Conservation (phyloP, 352 stramenopile species). For the Globisporangium megalacanthum region DNA sequence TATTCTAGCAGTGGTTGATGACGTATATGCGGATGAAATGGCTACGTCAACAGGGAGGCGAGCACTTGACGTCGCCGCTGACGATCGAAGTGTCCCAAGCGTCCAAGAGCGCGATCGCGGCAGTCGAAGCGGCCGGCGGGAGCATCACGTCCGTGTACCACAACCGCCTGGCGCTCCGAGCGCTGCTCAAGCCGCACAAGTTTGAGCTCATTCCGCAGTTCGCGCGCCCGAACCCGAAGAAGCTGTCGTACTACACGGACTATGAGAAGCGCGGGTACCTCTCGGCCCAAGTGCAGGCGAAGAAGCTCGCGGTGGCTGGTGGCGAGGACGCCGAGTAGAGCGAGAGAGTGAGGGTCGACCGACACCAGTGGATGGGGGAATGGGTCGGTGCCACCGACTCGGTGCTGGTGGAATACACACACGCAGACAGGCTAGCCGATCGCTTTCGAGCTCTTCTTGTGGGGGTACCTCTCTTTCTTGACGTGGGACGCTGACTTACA, state of each 20-base stretch:
- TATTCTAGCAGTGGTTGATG: not conserved
- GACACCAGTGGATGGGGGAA: not conserved
- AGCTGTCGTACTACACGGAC: slow-evolving; percentile 97
- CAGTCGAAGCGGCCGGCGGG: slow-evolving; percentile 92
- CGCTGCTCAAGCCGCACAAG: slow-evolving; percentile 95
- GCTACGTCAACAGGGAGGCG: slow-evolving; percentile 26
- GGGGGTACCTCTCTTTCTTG: not conserved
- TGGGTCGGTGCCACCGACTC: too few species aligned
- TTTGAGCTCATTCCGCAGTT: slow-evolving; percentile 92
- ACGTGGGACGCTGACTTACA: not conserved
- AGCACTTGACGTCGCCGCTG: slow-evolving; percentile 87
- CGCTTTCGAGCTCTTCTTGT: not conserved
- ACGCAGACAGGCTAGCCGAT: not conserved
- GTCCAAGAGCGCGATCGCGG: slow-evolving; percentile 91
- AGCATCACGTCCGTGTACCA: slow-evolving; percentile 97
- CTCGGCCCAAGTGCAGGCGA: slow-evolving; percentile 94
- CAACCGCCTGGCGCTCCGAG: slow-evolving; percentile 93
- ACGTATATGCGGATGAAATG: not conserved
- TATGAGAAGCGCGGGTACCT: slow-evolving; percentile 96
- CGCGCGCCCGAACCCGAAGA: slow-evolving; percentile 93
- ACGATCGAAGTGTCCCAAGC: slow-evolving; percentile 95
- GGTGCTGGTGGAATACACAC: slow-evolving; percentile 10
- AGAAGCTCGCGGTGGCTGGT: slow-evolving; percentile 58
- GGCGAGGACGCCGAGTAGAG: slow-evolving; percentile 40
- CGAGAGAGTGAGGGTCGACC: not conserved